Evolutionary conservation across 768 basidiomycete genomes (phyloP).

Genomic region (Mycena venus): DNA sequence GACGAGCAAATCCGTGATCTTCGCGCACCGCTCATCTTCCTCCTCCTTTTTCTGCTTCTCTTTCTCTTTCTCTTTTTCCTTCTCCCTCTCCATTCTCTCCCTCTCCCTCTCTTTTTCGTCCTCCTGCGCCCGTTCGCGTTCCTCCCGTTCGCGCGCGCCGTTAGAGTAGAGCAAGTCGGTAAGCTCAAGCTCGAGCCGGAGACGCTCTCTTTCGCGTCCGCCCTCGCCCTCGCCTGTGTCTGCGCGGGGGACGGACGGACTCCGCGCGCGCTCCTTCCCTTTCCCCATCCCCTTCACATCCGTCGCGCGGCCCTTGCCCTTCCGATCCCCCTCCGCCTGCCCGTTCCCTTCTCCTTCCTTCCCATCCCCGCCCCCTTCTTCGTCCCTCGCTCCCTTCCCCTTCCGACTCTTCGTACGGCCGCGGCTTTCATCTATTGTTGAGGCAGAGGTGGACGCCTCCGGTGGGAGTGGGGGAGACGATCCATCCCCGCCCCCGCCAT

Average conservation of each 20-base stretch:
- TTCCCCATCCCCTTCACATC: slow-evolving; percentile 45
- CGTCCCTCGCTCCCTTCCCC: slow-evolving; percentile 37
- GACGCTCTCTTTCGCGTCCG: too few relatives aligned
- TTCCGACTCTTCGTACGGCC: slow-evolving; percentile 29
- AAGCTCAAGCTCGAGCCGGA: too few relatives aligned
- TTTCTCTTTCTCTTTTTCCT: slow-evolving; percentile 15
- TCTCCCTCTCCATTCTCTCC: slow-evolving; percentile 47
- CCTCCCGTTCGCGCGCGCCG: slow-evolving; percentile 41
- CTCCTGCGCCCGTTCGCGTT: slow-evolving; percentile 41
- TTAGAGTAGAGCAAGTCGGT: too few relatives aligned
- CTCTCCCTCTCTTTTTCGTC: slow-evolving; percentile 46
- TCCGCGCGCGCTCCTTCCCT: slow-evolving; percentile 28
- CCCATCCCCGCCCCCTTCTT: neutral
- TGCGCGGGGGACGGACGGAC: too few relatives aligned
- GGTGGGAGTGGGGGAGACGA: slow-evolving; percentile 25
- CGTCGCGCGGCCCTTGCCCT: slow-evolving; percentile 44
- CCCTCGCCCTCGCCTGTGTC: too few relatives aligned
- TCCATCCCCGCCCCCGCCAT: slow-evolving; percentile 40
- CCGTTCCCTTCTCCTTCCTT: neutral
- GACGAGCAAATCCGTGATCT: slow-evolving; percentile 76
- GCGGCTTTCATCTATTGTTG: too few relatives aligned
- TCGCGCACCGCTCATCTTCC: slow-evolving; percentile 70
- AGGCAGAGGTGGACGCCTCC: neutral
- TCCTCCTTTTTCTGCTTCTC: slow-evolving; percentile 28
- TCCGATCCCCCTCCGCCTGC: slow-evolving; percentile 49